phyloP scores from a whole-genome alignment of 2,329 filamentous ascomycete genomes.

The Trichophyton mentagrophytes region DNA sequence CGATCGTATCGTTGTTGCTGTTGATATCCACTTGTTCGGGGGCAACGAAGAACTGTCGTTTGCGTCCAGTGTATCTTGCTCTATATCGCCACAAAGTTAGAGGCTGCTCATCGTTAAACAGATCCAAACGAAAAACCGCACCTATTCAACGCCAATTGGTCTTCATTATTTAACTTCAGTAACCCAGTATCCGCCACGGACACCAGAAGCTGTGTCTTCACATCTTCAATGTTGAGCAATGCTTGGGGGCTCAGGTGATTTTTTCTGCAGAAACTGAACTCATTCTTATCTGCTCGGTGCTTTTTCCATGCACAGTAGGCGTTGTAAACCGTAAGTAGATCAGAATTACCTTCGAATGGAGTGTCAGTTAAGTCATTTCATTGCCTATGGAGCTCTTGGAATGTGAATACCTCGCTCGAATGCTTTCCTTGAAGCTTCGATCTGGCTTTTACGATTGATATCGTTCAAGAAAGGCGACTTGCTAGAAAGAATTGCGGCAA shows the following conservation, averaged over 20 bases:
- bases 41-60: conserved; percentile 70
- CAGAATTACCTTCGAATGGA: conserved; percentile 55
- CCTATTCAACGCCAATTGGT: conserved; percentile 56
- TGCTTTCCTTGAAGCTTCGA: conserved; percentile 61
- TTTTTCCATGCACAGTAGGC: conserved; percentile 83
- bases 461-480: conserved; percentile 88
- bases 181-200: conserved; percentile 79
- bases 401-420: conserved; percentile 53
- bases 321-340: conserved; percentile 85
- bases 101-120: not conserved
- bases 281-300: conserved; percentile 60
- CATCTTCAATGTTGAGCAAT: conserved; percentile 80
- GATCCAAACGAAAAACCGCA: conserved; percentile 23
- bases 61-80: conserved; percentile 50
- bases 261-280: conserved; percentile 85
- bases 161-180: conserved; percentile 58
- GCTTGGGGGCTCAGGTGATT: conserved; percentile 88
- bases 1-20: conserved; percentile 65
- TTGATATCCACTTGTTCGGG: conserved; percentile 62
- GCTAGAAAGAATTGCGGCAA: conserved; percentile 83
- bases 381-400: too few relatives aligned
- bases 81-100: conserved; percentile 18
- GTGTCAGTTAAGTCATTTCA: too few relatives aligned
- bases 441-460: conserved; percentile 70
- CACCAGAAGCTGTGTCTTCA: conserved; percentile 81